Evolutionary conservation across 345 rosid genomes (phyloP).

Genomic region (Dipteronia sinensis): DNA sequence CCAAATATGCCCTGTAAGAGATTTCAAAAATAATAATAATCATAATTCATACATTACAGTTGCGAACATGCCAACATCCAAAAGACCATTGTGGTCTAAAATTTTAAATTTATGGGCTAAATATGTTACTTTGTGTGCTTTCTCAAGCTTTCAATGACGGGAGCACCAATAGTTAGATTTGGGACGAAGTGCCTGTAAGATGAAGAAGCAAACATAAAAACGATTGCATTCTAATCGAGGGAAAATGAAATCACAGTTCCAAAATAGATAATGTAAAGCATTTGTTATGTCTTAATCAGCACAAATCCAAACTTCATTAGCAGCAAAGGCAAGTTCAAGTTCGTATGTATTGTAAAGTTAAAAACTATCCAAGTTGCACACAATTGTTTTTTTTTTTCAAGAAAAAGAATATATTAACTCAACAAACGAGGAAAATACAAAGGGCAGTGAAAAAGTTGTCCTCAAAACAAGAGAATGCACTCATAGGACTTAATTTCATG

Average conservation of each 20-base stretch:
- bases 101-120: background rate
- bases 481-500: background rate
- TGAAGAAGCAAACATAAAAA: slow-evolving; percentile 9
- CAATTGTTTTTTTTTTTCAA: too few species aligned
- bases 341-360: background rate
- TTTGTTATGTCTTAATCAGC: background rate
- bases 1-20: slow-evolving; percentile 74
- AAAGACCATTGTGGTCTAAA: background rate
- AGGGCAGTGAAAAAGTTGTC: too few species aligned
- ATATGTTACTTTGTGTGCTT: slow-evolving; percentile 71
- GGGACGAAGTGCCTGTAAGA: slow-evolving; percentile 79
- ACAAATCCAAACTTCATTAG: background rate
- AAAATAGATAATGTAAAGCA: background rate
- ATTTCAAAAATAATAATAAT: background rate
- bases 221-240: background rate
- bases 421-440: too few species aligned
- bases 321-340: background rate
- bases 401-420: too few species aligned
- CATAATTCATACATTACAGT: slow-evolving; percentile 1
- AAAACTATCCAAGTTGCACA: background rate
- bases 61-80: background rate
- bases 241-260: background rate
- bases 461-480: background rate
- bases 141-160: slow-evolving; percentile 85
- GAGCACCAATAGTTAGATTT: slow-evolving; percentile 87